These are phyloP conservation scores for Penicillium capsulatum DNA, from an alignment of 2,329 filamentous ascomycete species.

Conservation along the genomic window DNA sequence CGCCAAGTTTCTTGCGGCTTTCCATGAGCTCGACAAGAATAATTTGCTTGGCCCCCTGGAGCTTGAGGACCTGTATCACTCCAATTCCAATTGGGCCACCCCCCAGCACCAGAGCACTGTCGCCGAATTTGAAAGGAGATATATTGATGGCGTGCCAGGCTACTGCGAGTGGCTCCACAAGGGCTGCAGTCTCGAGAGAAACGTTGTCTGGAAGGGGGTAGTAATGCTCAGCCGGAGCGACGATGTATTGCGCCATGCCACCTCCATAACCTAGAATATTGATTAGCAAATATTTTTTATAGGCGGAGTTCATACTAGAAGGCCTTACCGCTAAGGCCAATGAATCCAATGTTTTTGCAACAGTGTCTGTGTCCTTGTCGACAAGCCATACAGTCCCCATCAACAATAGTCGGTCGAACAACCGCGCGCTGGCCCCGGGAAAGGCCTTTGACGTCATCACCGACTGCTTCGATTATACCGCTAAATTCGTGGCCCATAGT, in stretches of 20 bases:
- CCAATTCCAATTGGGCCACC: slow-evolving; percentile 61
- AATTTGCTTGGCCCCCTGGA: slow-evolving; percentile 52
- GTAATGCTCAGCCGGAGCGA: slow-evolving; percentile 22
- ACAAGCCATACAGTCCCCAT: too few species aligned
- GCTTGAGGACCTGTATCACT: slow-evolving; percentile 54
- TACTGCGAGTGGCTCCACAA: slow-evolving; percentile 61
- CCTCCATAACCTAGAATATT: too few species aligned
- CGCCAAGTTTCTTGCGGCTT: slow-evolving; percentile 51
- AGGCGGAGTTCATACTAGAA: too few species aligned
- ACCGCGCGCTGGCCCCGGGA: too few species aligned
- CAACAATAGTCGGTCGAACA: slow-evolving; percentile 22
- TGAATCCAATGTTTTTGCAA: too few species aligned
- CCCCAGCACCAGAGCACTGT: slow-evolving; percentile 54
- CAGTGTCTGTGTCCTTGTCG: slow-evolving; percentile 20
- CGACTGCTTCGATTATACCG: slow-evolving; percentile 56
- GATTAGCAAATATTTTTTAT: too few species aligned
- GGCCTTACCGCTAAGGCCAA: too few species aligned
- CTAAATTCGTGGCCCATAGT: slow-evolving; percentile 62
- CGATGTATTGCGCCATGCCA: too few species aligned
- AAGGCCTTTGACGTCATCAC: slow-evolving; percentile 40
- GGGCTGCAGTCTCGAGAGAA: slow-evolving; percentile 35
- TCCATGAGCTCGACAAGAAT: slow-evolving; percentile 56
- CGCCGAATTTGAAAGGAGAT: slow-evolving; percentile 44
- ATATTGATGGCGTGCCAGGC: slow-evolving; percentile 60
- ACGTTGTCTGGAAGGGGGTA: slow-evolving; percentile 24